Base-by-base conservation (phyloP, 495 filamentous ascomycete species). In the Trichoderma virens region DNA sequence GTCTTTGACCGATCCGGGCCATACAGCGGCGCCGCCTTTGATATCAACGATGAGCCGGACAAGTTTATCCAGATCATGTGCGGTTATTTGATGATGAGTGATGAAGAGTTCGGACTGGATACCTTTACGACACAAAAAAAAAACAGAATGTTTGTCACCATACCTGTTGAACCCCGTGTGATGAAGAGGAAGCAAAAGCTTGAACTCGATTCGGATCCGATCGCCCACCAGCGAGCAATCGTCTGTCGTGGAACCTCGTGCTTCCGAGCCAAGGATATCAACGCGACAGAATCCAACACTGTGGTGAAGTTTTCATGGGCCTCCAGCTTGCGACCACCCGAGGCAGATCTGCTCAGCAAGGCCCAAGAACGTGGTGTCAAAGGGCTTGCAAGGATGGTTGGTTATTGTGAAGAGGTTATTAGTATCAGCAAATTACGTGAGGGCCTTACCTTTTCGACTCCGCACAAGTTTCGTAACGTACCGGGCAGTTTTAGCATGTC, bases 1-100 rank as follows among this genome's bases (percentile, higher is more conserved):
- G 71, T 76, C 27, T 80, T 79, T 70, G 74, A 79, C 70, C 72
- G 78, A 61, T 78, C 75, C 65, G 74, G 75, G 51, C 65, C 69
- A 60, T 81, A 79, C 66, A 73, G 74, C 64, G 72, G 70, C 67
- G 70, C 67, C 20, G 27, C 65, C 45, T 75, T 80, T 65, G 68
- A 80, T 70, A 69, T 79, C 65, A 70, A 70, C 59, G 61, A 74
- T 62, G 66, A 79, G 30, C 68, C 66, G 43, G 61, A 68, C 41
- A 67, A 69, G 63, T 73, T 73, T 62, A 69, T 73, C 60, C 69
- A 67, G 39, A 38, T 70, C 60, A 62, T 70, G 67, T 67, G 67
- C 31, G 67, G 65, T 60, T 71, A 73, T 59, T 66, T 66, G 62
- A 65, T 59, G 64, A 71, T 73, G 67, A 67, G 66, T 41, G 66